Evolutionary conservation across 371 early-diverging fungal species (phyloP).

Genomic region (Chytridium lagenaria): DNA sequence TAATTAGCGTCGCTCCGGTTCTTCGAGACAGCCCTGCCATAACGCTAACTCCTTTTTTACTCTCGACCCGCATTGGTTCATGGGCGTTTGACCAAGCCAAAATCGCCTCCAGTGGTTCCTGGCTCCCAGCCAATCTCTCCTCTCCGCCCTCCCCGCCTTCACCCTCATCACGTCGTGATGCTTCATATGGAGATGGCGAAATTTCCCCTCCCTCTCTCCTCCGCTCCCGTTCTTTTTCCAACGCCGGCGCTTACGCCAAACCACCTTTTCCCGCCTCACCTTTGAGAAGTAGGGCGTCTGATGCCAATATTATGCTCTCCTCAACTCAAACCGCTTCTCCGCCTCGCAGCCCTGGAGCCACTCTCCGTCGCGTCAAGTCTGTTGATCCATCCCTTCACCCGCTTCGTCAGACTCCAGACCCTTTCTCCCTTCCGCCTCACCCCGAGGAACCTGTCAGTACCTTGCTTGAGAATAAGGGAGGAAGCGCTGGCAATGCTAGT

Average conservation of each 20-base stretch:
- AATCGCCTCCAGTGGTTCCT: not conserved
- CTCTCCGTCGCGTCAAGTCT: not conserved
- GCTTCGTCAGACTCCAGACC: not conserved
- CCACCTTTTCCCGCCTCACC: not conserved
- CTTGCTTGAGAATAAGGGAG: not conserved
- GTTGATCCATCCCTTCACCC: not conserved
- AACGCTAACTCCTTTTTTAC: not conserved
- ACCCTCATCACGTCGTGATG: not conserved
- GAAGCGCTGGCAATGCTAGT: too few species aligned
- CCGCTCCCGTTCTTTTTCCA: not conserved
- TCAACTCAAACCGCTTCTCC: not conserved
- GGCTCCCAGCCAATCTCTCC: constrained; percentile 4
- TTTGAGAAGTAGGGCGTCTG: not conserved
- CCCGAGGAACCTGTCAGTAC: not conserved
- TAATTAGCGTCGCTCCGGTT: too few species aligned
- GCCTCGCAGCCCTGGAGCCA: not conserved
- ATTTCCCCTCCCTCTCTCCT: not conserved
- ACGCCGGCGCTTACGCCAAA: not conserved
- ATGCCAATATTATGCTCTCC: not conserved
- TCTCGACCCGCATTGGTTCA: not conserved
- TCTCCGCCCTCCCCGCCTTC: not conserved
- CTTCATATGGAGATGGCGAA: not conserved
- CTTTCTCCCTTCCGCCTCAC: not conserved
- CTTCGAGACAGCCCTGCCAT: constrained; percentile 10
- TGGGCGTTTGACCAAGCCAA: constrained; percentile 14